Base-by-base conservation (phyloP, 768 basidiomycete genomes). In the Coprinellus micaceus region DNA sequence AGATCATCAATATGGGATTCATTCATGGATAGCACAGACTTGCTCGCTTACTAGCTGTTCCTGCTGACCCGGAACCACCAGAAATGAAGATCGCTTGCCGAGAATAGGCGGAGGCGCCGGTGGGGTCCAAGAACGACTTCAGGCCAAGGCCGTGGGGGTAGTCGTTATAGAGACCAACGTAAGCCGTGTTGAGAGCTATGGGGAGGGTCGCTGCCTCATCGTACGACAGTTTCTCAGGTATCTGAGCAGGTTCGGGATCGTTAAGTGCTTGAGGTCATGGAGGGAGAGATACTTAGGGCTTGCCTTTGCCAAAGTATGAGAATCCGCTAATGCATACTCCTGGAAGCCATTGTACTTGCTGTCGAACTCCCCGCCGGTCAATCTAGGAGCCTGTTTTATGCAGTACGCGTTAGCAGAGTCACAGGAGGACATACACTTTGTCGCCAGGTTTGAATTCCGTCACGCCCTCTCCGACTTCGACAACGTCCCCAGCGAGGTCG, bases 401-500 rank as follows among this genome's bases (percentile, higher is more conserved):
- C n/a, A n/a, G 13, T 33, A 33, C 33, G 13, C 7, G 13, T 33
- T 33, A 33, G 33, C 6, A 33, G 6, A 6, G 33, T 43, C 41
- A n/a, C 7, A 19, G n/a, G 22, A 5, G 5, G 7, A 63, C 77
- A 60, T 69, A 81, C 80, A 85, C 80, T 63, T 74, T 71, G 64
- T 84, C 82, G 2, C 82, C 82, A 28, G 71, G 70, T 58, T 77
- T 70, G 63, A 82, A 77, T 33, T 69, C 68, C 17, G 67, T 72
- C 7, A 85, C 82, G 1, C 76, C 79, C 54, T 77, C 75, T 2
- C 83, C 84, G 44, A 84, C 69, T 29, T 69, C 74, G 26, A 74
- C 77, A 5, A 85, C 75, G 1, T 76, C 72, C 4, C 84, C 84
- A 37, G 83, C 77, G 30, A 72, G 69, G 51, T 85, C 83, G 11